Evolutionary conservation across 2,329 filamentous ascomycete species (phyloP), one percentile per base, ranked within the genome.

Genomic region (Phaeosphaeriaceae sp.): DNA sequence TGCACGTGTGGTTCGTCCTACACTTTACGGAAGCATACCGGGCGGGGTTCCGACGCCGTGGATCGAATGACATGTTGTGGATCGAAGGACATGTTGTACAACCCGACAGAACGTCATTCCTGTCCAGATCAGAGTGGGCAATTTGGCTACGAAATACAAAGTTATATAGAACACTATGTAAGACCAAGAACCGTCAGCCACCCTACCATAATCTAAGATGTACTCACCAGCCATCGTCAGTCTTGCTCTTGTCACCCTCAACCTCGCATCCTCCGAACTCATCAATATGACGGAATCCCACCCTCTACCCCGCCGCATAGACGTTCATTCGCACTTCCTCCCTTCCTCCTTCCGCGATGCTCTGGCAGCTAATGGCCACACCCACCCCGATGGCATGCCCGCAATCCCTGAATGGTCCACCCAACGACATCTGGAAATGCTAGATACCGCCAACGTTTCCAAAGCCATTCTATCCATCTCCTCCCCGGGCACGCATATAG

Each of bases 391-490:
- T 61, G 83, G 83, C 41, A 84, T 84, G 82, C 82, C 82, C 9
- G 76, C 64, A 1, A 76, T 82, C 20, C 81, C 80, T 2, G 46
- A 60, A 46, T 86, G 85, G 84, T 79, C 73, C 44, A 60, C 71
- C 13, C 74, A 80, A 56, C 62, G 66, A 17, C 84, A 87, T 59
- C 76, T 86, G 2, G 69, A 73, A 0, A 74, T 86, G 62, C 87
- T 87, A 84, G 65, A 80, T 45, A 67, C 74, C 0, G 67, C 80
- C 57, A 80, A 81, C 60, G 84, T 88, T 57, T 70, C 70, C 6
- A 84, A 81, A 63, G 83, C 83, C 11, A 82, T 87, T 36, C 71
- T 88, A 11, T 85, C 82, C 64, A 82, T 87, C 66, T 83, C 81
- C 5, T 81, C 82, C 0, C 85, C 85, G 0, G 85, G 84, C 15